phyloP scores from a whole-genome alignment of 768 basidiomycete species.

The Punctularia strigosozonata region DNA sequence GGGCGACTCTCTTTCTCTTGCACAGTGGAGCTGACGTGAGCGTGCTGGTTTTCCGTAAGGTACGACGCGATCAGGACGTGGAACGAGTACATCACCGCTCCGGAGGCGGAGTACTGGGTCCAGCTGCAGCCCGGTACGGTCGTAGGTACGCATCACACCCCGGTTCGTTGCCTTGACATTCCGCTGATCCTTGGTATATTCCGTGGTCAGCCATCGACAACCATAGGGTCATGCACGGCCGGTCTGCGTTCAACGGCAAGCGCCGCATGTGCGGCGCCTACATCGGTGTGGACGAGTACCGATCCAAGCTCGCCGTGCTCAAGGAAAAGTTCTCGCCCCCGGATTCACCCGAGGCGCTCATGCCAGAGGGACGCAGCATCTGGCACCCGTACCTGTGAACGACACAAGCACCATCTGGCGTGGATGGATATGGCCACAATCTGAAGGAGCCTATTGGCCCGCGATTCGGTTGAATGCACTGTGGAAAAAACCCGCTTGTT shows the following conservation, averaged over 20 bases:
- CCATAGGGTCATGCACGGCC: slow-evolving; percentile 87
- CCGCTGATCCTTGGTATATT: not conserved
- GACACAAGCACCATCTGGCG: too few species aligned
- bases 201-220: slow-evolving; percentile 66
- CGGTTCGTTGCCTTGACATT: not conserved
- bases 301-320: slow-evolving; percentile 63
- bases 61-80: slow-evolving; percentile 76
- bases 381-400: too few species aligned
- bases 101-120: slow-evolving; percentile 87
- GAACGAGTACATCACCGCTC: slow-evolving; percentile 61
- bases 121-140: slow-evolving; percentile 82
- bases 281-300: slow-evolving; percentile 83
- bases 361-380: slow-evolving; percentile 7
- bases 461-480: too few species aligned
- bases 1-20: not conserved
- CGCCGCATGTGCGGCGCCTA: slow-evolving; percentile 96
- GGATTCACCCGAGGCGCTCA: slow-evolving; percentile 1
- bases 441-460: too few species aligned
- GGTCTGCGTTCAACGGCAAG: slow-evolving; percentile 81
- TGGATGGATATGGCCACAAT: too few species aligned
- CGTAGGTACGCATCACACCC: slow-evolving; percentile 41
- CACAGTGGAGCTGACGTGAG: not conserved
- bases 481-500: too few species aligned
- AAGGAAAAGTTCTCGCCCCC: slow-evolving; percentile 39
- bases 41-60: slow-evolving; percentile 21